Percentiles rank a stretch among this genome's conserved stretches.
phyloP scores from a whole-genome alignment of 225 moss, liverwort and hornwort genomes.

The Asterella californica region DNA sequence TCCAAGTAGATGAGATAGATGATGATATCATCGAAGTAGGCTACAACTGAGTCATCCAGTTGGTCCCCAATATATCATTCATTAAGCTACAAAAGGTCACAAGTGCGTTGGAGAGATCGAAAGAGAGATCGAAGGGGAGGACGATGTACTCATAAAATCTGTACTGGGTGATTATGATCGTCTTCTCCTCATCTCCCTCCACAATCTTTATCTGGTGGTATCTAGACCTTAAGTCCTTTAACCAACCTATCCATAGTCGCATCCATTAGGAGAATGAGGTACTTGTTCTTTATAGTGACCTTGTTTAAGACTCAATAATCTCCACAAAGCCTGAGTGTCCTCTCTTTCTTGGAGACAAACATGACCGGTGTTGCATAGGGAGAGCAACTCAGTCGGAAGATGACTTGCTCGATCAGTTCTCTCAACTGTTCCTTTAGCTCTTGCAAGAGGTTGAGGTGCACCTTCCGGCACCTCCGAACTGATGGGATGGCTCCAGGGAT shows the following conservation, averaged over 20 bases:
- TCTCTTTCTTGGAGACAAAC: not conserved
- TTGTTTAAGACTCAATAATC: not conserved
- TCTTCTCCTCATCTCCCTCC: not conserved
- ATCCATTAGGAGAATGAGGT: not conserved
- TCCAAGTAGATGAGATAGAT: not conserved
- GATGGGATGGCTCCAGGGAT: rapidly evolving
- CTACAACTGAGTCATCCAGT: not conserved
- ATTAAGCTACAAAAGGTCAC: not conserved
- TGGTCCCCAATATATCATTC: not conserved
- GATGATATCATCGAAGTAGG: not conserved
- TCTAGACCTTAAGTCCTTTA: not conserved
- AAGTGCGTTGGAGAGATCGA: not conserved
- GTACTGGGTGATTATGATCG: not conserved
- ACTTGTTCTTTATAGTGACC: not conserved
- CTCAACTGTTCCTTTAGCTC: no score
- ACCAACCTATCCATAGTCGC: not conserved
- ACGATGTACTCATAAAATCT: not conserved
- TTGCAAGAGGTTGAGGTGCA: no score
- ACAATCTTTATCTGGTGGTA: not conserved
- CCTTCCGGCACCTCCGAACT: no score
- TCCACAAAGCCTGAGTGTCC: not conserved
- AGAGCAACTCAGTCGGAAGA: not conserved
- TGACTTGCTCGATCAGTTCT: not conserved
- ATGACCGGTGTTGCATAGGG: not conserved
- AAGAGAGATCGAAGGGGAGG: no score